Evolutionary conservation across 345 rosid species (phyloP).

Genomic region (Camelina neglecta): DNA sequence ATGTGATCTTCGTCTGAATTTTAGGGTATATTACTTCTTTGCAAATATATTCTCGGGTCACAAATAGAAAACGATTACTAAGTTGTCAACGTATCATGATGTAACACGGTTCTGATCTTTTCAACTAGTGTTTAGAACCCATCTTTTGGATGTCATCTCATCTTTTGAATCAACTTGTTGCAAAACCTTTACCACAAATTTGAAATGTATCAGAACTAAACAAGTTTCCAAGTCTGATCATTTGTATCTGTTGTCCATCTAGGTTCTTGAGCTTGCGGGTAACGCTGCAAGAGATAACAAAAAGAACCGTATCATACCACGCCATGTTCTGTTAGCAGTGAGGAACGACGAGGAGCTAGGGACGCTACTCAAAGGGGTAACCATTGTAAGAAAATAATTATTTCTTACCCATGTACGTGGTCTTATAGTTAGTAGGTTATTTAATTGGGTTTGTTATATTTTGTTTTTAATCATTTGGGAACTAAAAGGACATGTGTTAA

Average conservation of each 20-base stretch:
- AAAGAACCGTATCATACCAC: constrained; percentile 72
- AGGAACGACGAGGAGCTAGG: constrained; percentile 81
- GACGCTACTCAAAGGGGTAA: constrained; percentile 67
- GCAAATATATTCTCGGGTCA: no score
- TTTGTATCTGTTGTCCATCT: background rate
- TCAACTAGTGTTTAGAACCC: background rate
- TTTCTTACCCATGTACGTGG: no score
- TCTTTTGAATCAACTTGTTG: no score
- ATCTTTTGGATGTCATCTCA: background rate
- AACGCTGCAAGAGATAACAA: constrained; percentile 81
- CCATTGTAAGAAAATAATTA: constrained; percentile 37
- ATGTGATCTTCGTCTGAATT: background rate
- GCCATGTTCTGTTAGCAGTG: constrained; percentile 68
- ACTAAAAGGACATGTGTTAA: no score
- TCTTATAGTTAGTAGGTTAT: no score
- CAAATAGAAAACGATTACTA: no score
- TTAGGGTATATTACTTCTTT: background rate
- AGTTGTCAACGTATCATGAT: no score
- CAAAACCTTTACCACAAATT: no score
- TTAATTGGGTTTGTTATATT: no score
- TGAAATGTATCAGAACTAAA: background rate
- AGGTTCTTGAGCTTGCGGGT: constrained; percentile 79
- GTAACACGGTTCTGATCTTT: background rate
- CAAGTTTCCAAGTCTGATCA: background rate
- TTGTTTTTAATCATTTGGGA: no score